Conservation (phyloP, 345 rosid genomes). For the Cardamine occulta region DNA sequence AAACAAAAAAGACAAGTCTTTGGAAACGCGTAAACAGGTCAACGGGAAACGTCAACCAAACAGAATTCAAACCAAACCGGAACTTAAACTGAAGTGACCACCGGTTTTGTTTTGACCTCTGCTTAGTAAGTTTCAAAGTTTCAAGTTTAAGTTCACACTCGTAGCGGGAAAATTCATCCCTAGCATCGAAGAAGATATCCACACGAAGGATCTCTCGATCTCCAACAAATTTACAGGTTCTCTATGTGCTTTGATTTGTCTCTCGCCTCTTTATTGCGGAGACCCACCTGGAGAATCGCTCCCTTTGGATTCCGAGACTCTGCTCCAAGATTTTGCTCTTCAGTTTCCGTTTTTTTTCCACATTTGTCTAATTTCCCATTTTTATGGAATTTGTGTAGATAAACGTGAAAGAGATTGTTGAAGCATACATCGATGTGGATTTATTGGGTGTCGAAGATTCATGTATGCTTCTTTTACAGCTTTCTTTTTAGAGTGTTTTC, state of each 20-base stretch:
- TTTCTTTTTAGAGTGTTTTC: neutral
- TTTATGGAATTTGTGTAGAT: conserved; percentile 44
- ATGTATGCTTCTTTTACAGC: conserved; percentile 41
- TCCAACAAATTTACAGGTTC: neutral
- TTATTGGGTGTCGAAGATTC: conserved; percentile 67
- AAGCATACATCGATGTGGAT: conserved; percentile 58
- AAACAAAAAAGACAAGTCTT: too few species aligned
- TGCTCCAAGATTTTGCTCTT: conserved; percentile 53
- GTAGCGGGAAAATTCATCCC: neutral
- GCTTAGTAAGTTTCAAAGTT: too few species aligned
- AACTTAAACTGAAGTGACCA: neutral
- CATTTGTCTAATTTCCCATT: neutral
- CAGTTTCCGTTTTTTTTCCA: conserved; percentile 18
- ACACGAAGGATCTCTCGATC: neutral
- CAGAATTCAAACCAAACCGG: neutral
- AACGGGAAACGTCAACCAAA: neutral
- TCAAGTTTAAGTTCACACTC: neutral
- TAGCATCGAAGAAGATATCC: neutral
- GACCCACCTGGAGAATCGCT: conserved; percentile 36
- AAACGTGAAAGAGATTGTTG: conserved; percentile 63
- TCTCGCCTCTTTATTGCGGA: conserved; percentile 24
- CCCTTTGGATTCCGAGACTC: conserved; percentile 47
- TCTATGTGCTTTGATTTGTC: neutral
- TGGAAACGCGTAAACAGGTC: too few species aligned
- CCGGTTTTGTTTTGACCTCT: neutral